These are phyloP conservation scores for Ascochyta viciae-villosae DNA, from an alignment of 2,329 filamentous ascomycete genomes.

Conservation along the genomic window DNA sequence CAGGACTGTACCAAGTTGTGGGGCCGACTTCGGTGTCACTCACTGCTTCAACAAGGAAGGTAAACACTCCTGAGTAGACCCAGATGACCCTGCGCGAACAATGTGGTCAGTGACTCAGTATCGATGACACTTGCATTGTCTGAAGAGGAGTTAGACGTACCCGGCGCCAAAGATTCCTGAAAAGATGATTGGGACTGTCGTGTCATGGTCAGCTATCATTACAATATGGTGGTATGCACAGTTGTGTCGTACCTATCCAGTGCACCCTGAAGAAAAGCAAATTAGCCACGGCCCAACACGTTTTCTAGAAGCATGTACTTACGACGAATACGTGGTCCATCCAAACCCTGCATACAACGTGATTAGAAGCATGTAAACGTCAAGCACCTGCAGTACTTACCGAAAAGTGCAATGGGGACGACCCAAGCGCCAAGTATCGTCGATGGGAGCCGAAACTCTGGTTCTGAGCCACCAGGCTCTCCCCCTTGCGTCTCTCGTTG, in stretches of 20 bases:
- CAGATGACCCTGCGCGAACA: constrained; percentile 68
- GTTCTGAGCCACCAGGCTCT: constrained; percentile 69
- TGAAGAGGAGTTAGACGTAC: constrained; percentile 38
- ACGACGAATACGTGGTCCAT: constrained; percentile 80
- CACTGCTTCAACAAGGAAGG: constrained; percentile 75
- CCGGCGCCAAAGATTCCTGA: constrained; percentile 56
- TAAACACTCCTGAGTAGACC: constrained; percentile 84
- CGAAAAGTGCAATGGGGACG: constrained; percentile 82
- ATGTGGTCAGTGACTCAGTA: constrained; percentile 40
- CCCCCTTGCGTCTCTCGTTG: constrained; percentile 61
- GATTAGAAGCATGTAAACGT: constrained; percentile 38
- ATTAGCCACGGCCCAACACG: constrained; percentile 41
- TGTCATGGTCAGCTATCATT: constrained; percentile 44
- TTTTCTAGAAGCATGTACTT: constrained; percentile 69
- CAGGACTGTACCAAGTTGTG: constrained; percentile 25
- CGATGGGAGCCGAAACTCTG: constrained; percentile 84
- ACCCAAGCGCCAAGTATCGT: constrained; percentile 71
- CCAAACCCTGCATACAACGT: constrained; percentile 66
- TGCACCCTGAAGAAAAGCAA: constrained; percentile 52
- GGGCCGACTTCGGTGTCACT: constrained; percentile 41
- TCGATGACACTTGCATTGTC: constrained; percentile 30
- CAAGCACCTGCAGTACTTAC: constrained; percentile 52
- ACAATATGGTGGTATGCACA: constrained; percentile 30
- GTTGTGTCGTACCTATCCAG: constrained; percentile 55
- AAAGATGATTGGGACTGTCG: constrained; percentile 59